Evolutionary conservation across 1,284 basidiomycete genomes (phyloP).

Genomic region (Sutorius eximius): DNA sequence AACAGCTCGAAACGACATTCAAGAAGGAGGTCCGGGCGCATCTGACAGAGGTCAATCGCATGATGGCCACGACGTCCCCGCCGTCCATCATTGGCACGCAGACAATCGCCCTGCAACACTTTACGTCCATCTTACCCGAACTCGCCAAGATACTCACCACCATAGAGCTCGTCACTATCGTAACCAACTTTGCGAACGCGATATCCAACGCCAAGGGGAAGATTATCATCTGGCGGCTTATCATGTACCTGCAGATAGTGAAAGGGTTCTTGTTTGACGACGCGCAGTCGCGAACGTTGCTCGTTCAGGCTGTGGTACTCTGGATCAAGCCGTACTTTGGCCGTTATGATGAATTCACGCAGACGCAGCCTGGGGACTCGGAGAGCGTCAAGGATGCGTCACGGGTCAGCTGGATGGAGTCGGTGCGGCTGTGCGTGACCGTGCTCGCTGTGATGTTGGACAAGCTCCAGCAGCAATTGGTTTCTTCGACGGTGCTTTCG

Average conservation of each 20-base stretch:
- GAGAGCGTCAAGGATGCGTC: conserved; percentile 69
- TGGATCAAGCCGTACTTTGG: conserved; percentile 98
- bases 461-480: conserved; percentile 80
- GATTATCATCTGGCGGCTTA: conserved; percentile 89
- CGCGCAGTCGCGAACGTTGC: conserved; percentile 71
- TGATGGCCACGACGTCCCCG: conserved; percentile 84
- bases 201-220: conserved; percentile 81
- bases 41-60: conserved; percentile 77
- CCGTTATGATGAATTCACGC: conserved; percentile 80
- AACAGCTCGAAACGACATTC: conserved; percentile 85
- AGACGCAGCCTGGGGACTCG: conserved; percentile 60
- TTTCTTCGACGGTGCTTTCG: conserved; percentile 61
- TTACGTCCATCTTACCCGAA: conserved; percentile 89
- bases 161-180: conserved; percentile 82
- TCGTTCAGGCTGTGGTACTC: conserved; percentile 86
- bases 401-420: conserved; percentile 89
- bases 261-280: conserved; percentile 88
- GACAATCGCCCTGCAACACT: conserved; percentile 91
- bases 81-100: conserved; percentile 93
- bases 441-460: conserved; percentile 91
- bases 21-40: conserved; percentile 79
- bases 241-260: conserved; percentile 91
- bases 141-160: conserved; percentile 78
- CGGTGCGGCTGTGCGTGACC: conserved; percentile 79
- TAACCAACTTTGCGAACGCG: conserved; percentile 86